Evolutionary conservation across 352 stramenopile genomes (phyloP), one percentile per base, ranked within the genome.

Genomic region (Achlya hypogyna): DNA sequence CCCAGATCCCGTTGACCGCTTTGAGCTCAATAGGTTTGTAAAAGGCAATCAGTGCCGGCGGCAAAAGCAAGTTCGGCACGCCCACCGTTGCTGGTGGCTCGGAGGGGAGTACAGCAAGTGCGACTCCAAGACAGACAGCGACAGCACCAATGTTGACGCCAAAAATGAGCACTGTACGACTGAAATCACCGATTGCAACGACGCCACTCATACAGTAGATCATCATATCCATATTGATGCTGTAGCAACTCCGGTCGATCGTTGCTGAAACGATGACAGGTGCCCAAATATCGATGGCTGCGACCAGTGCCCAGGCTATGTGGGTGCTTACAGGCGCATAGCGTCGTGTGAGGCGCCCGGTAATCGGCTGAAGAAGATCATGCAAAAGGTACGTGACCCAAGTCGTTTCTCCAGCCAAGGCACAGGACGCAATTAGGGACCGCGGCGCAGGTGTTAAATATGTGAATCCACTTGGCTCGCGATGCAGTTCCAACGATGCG

Each of bases 321-420:
- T n/a, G 10, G 8, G 28, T 27, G 23, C 54, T 63, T 1, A 63
- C 4, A 12, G 54, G 23, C 2, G 54, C 54, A n/a, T 49, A 63
- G 6, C 20, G 29, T 12, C 12, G 8, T 32, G 54, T 18, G 6
- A 40, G 35, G 6, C 35, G 14, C 6, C 23, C 16, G 20, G 35
- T n/a, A 12, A 63, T 2, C 14, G 29, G 23, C 3, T 27, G n/a
- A 6, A 63, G 23, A 51, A 63, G 3, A 27, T 49, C 54, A n/a
- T 63, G 54, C 14, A 63, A 10, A 9, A 63, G 10, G 23, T 63
- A 63, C n/a, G 29, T 27, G 27, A 63, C 51, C 54, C 54, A 63
- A 22, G 31, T 49, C n/a, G 54, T 49, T n/a, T 63, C 54, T 22
- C n/a, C 54, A 53, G 54, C 25, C 2, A 63, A n/a, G 10, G 31